Percentiles rank a stretch among this genome's conserved stretches.
phyloP scores from a whole-genome alignment of 306 rosid species.

The Amphicarpaea edgeworthii region DNA sequence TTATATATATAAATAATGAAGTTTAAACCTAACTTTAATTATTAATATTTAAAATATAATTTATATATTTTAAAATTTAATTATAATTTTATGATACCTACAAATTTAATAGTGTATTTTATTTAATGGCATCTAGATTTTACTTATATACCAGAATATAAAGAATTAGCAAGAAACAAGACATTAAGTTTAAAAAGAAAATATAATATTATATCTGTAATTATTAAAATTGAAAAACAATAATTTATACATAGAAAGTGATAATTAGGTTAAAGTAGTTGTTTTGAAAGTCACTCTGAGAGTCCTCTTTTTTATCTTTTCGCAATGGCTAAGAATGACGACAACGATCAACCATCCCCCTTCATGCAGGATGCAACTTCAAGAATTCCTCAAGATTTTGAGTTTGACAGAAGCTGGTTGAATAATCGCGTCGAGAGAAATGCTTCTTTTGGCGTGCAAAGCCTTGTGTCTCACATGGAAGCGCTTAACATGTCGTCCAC shows the following conservation, averaged over 20 bases:
- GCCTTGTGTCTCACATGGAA: background rate
- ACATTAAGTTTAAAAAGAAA: too few relatives aligned
- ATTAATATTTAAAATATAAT: too few relatives aligned
- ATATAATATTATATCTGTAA: too few relatives aligned
- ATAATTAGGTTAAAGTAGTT: background rate
- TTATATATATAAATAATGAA: too few relatives aligned
- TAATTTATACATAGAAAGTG: background rate
- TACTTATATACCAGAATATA: too few relatives aligned
- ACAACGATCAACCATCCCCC: background rate
- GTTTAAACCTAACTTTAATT: too few relatives aligned
- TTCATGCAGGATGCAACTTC: background rate
- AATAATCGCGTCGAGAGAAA: background rate
- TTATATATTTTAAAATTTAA: too few relatives aligned
- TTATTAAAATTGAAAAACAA: too few relatives aligned
- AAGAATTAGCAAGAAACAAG: too few relatives aligned
- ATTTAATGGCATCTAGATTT: too few relatives aligned
- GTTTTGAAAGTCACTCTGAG: background rate
- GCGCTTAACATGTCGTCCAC: background rate
- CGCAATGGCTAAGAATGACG: background rate
- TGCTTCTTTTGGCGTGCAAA: background rate
- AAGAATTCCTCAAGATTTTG: background rate
- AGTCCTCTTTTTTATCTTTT: background rate
- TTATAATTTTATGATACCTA: too few relatives aligned
- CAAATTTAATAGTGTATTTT: too few relatives aligned
- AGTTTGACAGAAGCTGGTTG: background rate